Base-by-base conservation (phyloP, 805 yeast genomes). In the Teunomyces cretensis region DNA sequence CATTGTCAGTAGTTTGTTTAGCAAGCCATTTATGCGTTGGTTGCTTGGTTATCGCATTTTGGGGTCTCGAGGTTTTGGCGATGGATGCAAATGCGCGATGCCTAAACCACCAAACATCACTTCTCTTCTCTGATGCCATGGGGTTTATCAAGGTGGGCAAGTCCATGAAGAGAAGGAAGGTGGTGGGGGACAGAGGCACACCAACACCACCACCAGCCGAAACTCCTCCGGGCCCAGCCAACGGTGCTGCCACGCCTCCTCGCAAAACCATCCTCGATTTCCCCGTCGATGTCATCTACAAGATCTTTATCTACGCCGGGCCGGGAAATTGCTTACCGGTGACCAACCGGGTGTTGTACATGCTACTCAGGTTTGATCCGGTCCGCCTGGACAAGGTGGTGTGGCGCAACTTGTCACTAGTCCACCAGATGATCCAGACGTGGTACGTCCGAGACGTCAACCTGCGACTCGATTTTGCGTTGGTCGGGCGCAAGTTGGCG, bases 201-300 rank as follows among this genome's bases (percentile, higher is more conserved):
- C 3, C 12, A 4, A 26, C 12, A 8, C 28, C 28, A 26, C 3
- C 28, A 9, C 12, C 3, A 9, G 5, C 22, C 22, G 22, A 6
- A 9, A 26, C 28, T 26, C 6, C 33, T 4, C 30, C 35, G 16
- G 33, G 28, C 11, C 16, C 17, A 28, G 33, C 19, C n/a, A 31
- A 16, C 26, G 14, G 22, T 19, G 16, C 17, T 7, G 15, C 16
- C n/a, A 6, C 9, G 24, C 7, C 26, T 9, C 13, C 7, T n/a
- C 28, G 15, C 38, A 17, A 35, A n/a, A 35, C 15, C 15, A 35
- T 35, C 38, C 38, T 35, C 22, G 38, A 35, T 22, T 56, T 79
- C 9, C 83, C 83, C 1, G 43, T 56, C 2, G 81, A 78, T 45
- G 43, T 79, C 2, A 47, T 77, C 2, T 65, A 60, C 19, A 55